Evolutionary conservation across 805 yeast genomes (phyloP).

Genomic region (Yamadazyma kitorensis): DNA sequence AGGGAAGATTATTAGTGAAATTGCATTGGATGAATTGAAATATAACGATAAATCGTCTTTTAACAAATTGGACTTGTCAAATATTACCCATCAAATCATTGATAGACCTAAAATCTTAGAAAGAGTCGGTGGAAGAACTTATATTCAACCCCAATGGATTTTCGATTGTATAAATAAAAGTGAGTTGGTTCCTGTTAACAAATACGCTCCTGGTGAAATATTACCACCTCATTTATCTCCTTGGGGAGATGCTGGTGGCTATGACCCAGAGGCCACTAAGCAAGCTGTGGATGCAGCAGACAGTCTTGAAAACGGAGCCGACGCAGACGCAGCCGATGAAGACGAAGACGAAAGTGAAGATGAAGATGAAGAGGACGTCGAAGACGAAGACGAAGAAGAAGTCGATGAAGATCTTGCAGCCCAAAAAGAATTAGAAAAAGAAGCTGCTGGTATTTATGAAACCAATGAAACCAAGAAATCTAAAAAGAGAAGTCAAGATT

Average conservation of each 20-base stretch:
- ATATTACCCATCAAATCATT: constrained; percentile 88
- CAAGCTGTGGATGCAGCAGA: constrained; percentile 51
- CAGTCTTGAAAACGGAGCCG: constrained; percentile 34
- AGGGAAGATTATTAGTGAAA: constrained; percentile 81
- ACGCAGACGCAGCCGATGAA: constrained; percentile 52
- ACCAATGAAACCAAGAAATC: constrained; percentile 47
- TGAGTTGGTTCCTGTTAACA: constrained; percentile 68
- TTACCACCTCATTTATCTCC: constrained; percentile 97
- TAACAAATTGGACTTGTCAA: constrained; percentile 54
- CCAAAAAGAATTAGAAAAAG: constrained; percentile 80
- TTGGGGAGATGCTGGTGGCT: constrained; percentile 95
- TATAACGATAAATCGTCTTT: constrained; percentile 44
- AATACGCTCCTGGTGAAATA: constrained; percentile 90
- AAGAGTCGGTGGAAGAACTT: constrained; percentile 87
- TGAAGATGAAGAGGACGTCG: constrained; percentile 42
- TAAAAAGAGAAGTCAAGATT: constrained; percentile 40
- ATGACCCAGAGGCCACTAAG: constrained; percentile 69
- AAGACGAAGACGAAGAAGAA: constrained; percentile 80
- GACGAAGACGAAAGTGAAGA: constrained; percentile 50
- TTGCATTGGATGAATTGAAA: constrained; percentile 75
- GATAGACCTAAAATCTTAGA: constrained; percentile 83
- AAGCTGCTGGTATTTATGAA: constrained; percentile 77
- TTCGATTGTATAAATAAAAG: constrained; percentile 86
- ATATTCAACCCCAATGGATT: constrained; percentile 97
- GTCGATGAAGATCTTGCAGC: constrained; percentile 74